Evolutionary conservation across 2,329 filamentous ascomycete genomes (phyloP).

Genomic region (Xylariaceae sp.): DNA sequence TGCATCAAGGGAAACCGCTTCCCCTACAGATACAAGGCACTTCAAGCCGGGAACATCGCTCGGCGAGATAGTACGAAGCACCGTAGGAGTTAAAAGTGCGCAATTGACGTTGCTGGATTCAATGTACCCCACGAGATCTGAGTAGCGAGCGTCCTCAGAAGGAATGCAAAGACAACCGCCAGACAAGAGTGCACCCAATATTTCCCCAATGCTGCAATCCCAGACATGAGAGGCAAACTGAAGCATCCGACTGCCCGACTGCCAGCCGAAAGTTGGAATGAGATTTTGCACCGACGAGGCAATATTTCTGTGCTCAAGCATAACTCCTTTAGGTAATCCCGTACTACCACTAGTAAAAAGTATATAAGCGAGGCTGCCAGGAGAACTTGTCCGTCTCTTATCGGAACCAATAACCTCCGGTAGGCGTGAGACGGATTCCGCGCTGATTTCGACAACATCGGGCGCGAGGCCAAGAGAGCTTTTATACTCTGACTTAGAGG

Average conservation of each 20-base stretch:
- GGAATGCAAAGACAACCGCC: constrained; percentile 23
- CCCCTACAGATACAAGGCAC: constrained; percentile 5
- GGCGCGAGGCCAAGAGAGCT: background rate
- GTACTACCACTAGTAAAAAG: constrained; percentile 5
- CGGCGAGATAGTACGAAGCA: constrained; percentile 11
- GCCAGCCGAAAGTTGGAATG: constrained; percentile 6
- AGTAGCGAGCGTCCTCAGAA: background rate
- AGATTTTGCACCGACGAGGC: background rate
- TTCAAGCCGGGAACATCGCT: constrained; percentile 6
- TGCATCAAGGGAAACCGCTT: constrained; percentile 1
- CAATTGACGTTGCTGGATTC: constrained; percentile 19
- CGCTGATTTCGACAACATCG: background rate
- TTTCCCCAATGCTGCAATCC: constrained; percentile 15
- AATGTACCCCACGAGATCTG: constrained; percentile 12
- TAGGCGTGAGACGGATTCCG: background rate
- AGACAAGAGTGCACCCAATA: constrained; percentile 19
- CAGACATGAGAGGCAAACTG: constrained; percentile 17
- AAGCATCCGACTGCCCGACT: constrained; percentile 9
- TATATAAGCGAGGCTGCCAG: constrained; percentile 16
- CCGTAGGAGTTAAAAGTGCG: constrained; percentile 7
- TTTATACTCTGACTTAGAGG: background rate
- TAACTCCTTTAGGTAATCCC: constrained; percentile 7
- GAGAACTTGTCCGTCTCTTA: background rate
- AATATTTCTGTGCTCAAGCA: constrained; percentile 16
- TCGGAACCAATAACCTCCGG: background rate